Conservation (phyloP, 2,329 filamentous ascomycete species). For the Penicillium sclerotigenum region DNA sequence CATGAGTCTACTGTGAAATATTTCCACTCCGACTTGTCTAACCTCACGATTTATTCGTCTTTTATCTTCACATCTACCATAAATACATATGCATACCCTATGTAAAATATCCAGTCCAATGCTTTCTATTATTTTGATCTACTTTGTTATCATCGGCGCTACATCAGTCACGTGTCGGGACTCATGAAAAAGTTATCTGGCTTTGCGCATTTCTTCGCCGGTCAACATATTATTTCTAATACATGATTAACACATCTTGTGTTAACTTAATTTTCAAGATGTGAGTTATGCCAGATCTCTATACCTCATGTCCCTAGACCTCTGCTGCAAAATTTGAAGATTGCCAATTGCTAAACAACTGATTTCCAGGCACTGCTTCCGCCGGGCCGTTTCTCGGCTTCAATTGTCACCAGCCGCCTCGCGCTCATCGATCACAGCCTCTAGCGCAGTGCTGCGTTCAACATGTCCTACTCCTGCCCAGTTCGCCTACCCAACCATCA, state of each 20-base stretch:
- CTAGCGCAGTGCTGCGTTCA: conserved; percentile 35
- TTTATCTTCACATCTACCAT: neutral
- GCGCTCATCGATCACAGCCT: conserved; percentile 36
- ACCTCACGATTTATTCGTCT: neutral
- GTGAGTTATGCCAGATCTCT: neutral
- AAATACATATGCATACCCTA: neutral
- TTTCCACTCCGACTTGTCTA: conserved; percentile 1
- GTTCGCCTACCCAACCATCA: conserved; percentile 3
- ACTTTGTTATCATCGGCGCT: neutral
- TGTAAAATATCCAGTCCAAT: neutral
- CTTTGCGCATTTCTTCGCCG: neutral
- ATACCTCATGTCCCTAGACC: neutral
- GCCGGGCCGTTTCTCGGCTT: conserved; percentile 56
- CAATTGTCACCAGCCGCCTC: conserved; percentile 42
- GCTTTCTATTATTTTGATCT: neutral
- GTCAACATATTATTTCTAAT: neutral
- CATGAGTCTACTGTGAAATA: neutral
- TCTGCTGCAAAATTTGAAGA: neutral
- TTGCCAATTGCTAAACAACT: neutral
- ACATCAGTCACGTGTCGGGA: neutral
- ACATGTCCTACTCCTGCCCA: conserved; percentile 33
- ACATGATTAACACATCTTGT: neutral
- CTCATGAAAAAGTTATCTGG: conserved; percentile 1
- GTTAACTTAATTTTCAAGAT: neutral
- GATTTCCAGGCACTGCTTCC: conserved; percentile 53